These are phyloP conservation scores for Pythium volutum DNA, from an alignment of 352 stramenopile species.

Conservation along the genomic window DNA sequence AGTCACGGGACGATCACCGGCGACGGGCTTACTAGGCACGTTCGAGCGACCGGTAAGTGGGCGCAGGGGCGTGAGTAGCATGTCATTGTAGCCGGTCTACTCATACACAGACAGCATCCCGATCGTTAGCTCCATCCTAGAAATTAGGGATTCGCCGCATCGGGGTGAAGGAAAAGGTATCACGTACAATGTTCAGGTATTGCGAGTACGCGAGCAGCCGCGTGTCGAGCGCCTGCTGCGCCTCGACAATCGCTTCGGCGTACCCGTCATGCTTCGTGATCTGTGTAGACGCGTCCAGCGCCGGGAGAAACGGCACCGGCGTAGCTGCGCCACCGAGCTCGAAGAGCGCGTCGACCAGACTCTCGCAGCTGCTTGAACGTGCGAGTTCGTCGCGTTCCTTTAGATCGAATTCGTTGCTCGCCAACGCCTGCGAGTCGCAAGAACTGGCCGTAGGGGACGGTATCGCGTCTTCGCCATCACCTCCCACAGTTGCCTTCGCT, in stretches of 20 bases:
- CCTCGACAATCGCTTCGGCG: conserved; percentile 68
- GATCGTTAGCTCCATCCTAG: neutral
- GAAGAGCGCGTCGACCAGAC: conserved; percentile 35
- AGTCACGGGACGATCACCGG: conserved; percentile 70
- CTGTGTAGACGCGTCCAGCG: conserved; percentile 80
- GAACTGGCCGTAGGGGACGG: conserved; percentile 27
- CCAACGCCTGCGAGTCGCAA: conserved; percentile 29
- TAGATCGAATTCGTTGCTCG: conserved; percentile 9
- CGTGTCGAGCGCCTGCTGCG: conserved; percentile 68
- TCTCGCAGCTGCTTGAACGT: conserved; percentile 3
- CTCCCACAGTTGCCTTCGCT: conserved; percentile 9
- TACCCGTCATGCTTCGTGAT: conserved; percentile 84
- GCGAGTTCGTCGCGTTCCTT: neutral
- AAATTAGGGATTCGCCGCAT: neutral
- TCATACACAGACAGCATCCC: neutral
- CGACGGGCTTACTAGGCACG: conserved; percentile 55
- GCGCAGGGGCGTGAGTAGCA: conserved; percentile 59
- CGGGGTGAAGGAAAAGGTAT: neutral
- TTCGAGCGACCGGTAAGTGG: conserved; percentile 47
- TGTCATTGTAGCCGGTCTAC: conserved; percentile 53
- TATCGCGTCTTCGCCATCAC: conserved; percentile 31
- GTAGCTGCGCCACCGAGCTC: conserved; percentile 50
- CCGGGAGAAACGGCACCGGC: conserved; percentile 63
- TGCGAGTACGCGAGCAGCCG: conserved; percentile 63
- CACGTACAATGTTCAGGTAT: conserved; percentile 73